These are phyloP conservation scores for Helotiales sp. DNA, from an alignment of 2,329 filamentous ascomycete species.

Conservation along the genomic window DNA sequence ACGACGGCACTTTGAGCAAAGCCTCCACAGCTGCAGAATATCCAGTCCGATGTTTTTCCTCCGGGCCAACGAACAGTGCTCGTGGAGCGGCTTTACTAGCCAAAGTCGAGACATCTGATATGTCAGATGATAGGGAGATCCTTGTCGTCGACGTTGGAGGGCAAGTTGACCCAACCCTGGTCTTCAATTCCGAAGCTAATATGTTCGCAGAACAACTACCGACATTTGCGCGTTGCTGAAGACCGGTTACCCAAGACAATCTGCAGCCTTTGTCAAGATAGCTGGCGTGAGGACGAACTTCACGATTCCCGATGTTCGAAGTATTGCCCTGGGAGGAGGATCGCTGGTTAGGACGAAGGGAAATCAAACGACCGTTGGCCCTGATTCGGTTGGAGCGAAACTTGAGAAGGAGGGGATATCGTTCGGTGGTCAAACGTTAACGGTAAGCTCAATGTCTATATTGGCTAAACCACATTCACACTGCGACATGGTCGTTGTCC, in stretches of 20 bases:
- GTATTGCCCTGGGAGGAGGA: slow-evolving; percentile 62
- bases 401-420: slow-evolving; percentile 53
- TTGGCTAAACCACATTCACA: too few relatives aligned
- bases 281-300: slow-evolving; percentile 65
- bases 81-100: slow-evolving; percentile 64
- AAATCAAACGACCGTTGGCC: slow-evolving; percentile 62
- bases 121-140: slow-evolving; percentile 35
- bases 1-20: slow-evolving; percentile 65
- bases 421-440: slow-evolving; percentile 59
- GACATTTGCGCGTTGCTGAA: slow-evolving; percentile 63
- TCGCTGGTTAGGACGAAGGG: slow-evolving; percentile 45
- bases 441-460: slow-evolving; percentile 56
- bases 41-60: slow-evolving; percentile 66
- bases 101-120: slow-evolving; percentile 24
- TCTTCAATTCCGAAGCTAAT: slow-evolving; percentile 14
- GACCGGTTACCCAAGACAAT: slow-evolving; percentile 64
- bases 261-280: slow-evolving; percentile 61
- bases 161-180: slow-evolving; percentile 23
- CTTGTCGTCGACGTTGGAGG: slow-evolving; percentile 61
- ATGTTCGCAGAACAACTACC: slow-evolving; percentile 55
- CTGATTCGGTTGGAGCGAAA: slow-evolving; percentile 59
- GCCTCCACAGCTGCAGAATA: slow-evolving; percentile 57
- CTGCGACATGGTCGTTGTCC: too few relatives aligned
- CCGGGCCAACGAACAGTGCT: slow-evolving; percentile 68
- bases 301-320: slow-evolving; percentile 60